Base-by-base conservation (phyloP, 2,329 filamentous ascomycete species). In the Cadophora sp. region DNA sequence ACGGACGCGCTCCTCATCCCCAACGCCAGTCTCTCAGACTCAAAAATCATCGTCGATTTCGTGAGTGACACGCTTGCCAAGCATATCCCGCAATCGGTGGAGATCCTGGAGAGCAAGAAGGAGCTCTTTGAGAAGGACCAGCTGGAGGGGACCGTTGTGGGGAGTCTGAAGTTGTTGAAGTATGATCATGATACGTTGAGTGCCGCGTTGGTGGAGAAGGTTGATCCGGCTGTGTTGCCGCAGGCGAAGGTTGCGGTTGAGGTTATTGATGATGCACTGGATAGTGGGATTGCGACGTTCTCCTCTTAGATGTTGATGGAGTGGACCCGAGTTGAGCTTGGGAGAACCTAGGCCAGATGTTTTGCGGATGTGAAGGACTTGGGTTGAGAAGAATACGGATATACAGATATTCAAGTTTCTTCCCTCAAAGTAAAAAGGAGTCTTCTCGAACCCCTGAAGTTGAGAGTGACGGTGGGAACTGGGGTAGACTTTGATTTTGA, bases 121-220 rank as follows among this genome's bases (percentile, higher is more conserved):
- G 24, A 24, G 16, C 11, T 56, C 1, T 66, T 66, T 45, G 63
- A 59, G 36, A 20, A 58, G 16, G 27, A 61, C 5, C 56, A 45
- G 18, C 14, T 62, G 20, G 33, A 36, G 45, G 30, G 56, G 13
- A 36, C 18, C 1, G 48, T 68, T 2, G 33, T 63, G 13, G 50
- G 50, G 22, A 62, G 55, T 39, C 47, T 68, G 60, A 20, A 62
- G 22, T 36, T 66, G 43, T 39, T 66, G 60, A 59, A 59, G 55
- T 56, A 62, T 53, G 66, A 68, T 56, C 63, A 68, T 33, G 66
- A 63, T 33, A 63, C 20, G 14, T 64, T 68, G 41, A 66, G 63
- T 62, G 59, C 51, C 20, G 58, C 50, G 22, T 55, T 55, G 48
- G 47, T 55, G 33, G 13, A 43, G 36, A 62, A 62, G 48, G 27